phyloP scores from a whole-genome alignment of 371 early-diverging fungal genomes.

The Saksenaea oblongispora region DNA sequence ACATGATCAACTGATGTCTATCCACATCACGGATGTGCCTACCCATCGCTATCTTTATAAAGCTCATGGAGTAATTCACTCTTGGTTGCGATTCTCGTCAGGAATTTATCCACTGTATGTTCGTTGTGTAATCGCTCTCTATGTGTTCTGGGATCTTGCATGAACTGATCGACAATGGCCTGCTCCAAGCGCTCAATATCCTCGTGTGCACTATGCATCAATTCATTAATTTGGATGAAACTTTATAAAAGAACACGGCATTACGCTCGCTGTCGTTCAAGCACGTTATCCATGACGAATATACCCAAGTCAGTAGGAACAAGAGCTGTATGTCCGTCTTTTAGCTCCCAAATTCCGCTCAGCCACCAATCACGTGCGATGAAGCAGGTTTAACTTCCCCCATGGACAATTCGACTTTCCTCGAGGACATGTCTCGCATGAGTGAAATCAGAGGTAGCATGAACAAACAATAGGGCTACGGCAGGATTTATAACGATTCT shows the following conservation, averaged over 20 bases:
- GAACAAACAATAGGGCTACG: not conserved
- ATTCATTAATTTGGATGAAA: not conserved
- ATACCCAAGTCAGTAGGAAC: not conserved
- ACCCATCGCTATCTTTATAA: slow-evolving; percentile 81
- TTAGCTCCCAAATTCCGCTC: not conserved
- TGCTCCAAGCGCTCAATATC: slow-evolving; percentile 91
- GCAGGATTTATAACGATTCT: not conserved
- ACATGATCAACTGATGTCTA: not conserved
- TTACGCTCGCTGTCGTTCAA: slow-evolving; percentile 74
- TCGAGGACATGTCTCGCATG: slow-evolving; percentile 1
- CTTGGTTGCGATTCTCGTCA: slow-evolving; percentile 73
- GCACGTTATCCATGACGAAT: slow-evolving; percentile 58
- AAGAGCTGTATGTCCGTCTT: too few species aligned
- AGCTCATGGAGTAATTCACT: slow-evolving; percentile 61
- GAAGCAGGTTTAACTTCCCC: too few species aligned
- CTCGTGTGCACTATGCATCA: slow-evolving; percentile 73
- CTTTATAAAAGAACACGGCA: not conserved
- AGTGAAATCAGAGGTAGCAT: slow-evolving; percentile 17
- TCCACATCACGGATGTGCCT: slow-evolving; percentile 13
- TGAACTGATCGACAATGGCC: slow-evolving; percentile 81
- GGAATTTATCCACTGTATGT: slow-evolving; percentile 72
- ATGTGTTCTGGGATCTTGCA: slow-evolving; percentile 75
- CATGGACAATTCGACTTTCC: not conserved
- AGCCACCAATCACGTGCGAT: slow-evolving; percentile 12
- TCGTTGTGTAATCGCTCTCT: slow-evolving; percentile 84